Evolutionary conservation across 192 early-diverging fungal species (phyloP), one percentile per base, ranked within the genome.

Genomic region (Coemansia sp.): DNA sequence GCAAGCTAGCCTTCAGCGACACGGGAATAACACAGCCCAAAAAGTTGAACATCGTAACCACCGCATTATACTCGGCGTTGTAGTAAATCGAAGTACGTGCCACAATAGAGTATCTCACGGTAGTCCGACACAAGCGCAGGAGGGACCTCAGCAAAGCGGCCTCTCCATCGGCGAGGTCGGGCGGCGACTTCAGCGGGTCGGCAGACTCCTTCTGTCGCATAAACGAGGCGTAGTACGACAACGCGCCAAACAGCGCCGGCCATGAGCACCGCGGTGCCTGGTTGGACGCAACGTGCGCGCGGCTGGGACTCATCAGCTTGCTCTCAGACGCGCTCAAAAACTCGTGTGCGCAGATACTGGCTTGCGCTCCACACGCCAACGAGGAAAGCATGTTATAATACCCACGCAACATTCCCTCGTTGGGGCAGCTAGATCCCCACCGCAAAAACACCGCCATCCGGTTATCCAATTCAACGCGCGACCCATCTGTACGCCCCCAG

Each of bases 381-480:
- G 95, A 87, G 19, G 90, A 86, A 15, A 98, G 80, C 85, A 95
- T 90, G 66, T 94, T 86, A 58, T 94, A 87, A 74, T 92, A 94
- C 2, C 90, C 87, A 12, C 87, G 84, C 5, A 89, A 80, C 70
- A 90, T 89, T 7, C 86, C 82, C 57, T 87, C 86, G 66, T 86
- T 86, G 27, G 2, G 2, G 68, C 86, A 82, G 64, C 86, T 84
- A 0, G 85, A 71, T 14, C 84, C 85, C 90, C 89, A 92, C 57
- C 88, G 85, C 64, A 89, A 58, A 57, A 93, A 91, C 41, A 84
- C 76, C 10, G 85, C 76, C 51, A 89, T 74, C 19, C 89, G 78
- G 48, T 86, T 82, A 63, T 88, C 86, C 21, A 70, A 66, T 36
- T 83, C 78, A 2, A 67, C 58, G 5, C 62, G 70, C 5, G 71